These are phyloP conservation scores for Potentilla sterilis DNA, from an alignment of 306 rosid species.

Conservation along the genomic window DNA sequence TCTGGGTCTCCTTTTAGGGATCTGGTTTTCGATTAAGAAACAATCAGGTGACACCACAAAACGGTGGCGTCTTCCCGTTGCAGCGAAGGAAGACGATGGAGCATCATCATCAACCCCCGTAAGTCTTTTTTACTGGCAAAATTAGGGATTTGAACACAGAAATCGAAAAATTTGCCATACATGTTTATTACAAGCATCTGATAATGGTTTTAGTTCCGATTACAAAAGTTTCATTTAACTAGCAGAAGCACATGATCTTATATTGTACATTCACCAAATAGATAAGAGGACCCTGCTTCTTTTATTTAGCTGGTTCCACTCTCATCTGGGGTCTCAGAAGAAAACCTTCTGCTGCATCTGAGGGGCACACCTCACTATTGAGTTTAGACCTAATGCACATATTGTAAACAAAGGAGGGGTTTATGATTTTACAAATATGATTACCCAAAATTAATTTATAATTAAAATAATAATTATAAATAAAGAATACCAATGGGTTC, in stretches of 20 bases:
- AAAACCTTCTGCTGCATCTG: constrained; percentile 69
- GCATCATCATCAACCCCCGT: not conserved
- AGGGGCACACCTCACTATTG: constrained; percentile 77
- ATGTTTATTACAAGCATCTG: constrained; percentile 6
- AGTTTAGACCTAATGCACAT: constrained; percentile 79
- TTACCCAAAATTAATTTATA: too few species aligned
- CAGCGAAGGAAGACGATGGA: not conserved
- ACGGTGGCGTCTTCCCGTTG: not conserved
- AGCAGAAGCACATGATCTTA: constrained; percentile 1
- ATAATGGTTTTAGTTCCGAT: not conserved
- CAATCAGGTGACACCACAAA: not conserved
- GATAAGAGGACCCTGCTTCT: too few species aligned
- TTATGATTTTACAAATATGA: too few species aligned
- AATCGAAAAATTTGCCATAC: too few species aligned
- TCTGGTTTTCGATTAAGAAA: too few species aligned
- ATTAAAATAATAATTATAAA: too few species aligned
- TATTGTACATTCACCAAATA: too few species aligned
- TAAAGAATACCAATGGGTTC: too few species aligned
- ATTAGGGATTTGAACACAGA: not conserved
- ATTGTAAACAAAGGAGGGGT: constrained; percentile 13
- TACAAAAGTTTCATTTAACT: not conserved
- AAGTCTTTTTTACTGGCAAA: not conserved
- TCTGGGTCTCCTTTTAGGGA: too few species aligned
- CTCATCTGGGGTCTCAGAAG: constrained; percentile 62
- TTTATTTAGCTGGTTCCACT: too few species aligned